Base-by-base conservation (phyloP, 768 basidiomycete species). In the Cystoderma amianthinum region DNA sequence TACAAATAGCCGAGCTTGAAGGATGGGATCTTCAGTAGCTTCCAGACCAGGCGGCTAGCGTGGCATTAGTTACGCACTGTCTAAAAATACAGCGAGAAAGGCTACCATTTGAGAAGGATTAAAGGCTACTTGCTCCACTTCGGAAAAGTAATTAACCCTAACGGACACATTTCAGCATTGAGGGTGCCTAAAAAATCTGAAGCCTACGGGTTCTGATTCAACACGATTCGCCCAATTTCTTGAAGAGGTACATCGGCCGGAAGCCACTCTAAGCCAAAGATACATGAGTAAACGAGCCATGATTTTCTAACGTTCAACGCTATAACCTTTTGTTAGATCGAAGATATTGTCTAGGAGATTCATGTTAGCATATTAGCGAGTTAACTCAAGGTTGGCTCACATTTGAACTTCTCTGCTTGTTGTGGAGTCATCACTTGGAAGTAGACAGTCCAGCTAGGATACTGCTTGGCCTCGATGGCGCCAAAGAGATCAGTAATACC, bases 371-470 rank as follows among this genome's bases (percentile, higher is more conserved):
- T n/a, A n/a, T n/a, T n/a, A n/a, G n/a, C n/a, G n/a, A n/a, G n/a
- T n/a, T n/a, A n/a, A n/a, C n/a, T n/a, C n/a, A n/a, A n/a, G n/a
- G n/a, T n/a, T n/a, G 9, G 9, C 57, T 41, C 33, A 65, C 52
- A 51, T 39, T 60, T 63, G 55, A 66, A 70, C 30, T 65, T 65
- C 57, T 75, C 67, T 10, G 77, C 78, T 50, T 78, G 60, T 44
- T 71, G 49, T 5, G 70, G 58, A 1, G 72, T 71, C 65, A 79
- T 68, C 18, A 64, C 67, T 58, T 79, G 78, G 10, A 76, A 71
- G 48, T 73, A 76, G 13, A 80, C 50, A 38, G 76, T 77, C 71
- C 72, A 80, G 46, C 69, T 68, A 18, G 78, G 77, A 60, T 64
- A 77, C 5, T 68, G 57, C 11, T 68, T 68, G 21, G 63, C 62